Conservation (phyloP, 208 protist species). For the Crithidia thermophila region DNA sequence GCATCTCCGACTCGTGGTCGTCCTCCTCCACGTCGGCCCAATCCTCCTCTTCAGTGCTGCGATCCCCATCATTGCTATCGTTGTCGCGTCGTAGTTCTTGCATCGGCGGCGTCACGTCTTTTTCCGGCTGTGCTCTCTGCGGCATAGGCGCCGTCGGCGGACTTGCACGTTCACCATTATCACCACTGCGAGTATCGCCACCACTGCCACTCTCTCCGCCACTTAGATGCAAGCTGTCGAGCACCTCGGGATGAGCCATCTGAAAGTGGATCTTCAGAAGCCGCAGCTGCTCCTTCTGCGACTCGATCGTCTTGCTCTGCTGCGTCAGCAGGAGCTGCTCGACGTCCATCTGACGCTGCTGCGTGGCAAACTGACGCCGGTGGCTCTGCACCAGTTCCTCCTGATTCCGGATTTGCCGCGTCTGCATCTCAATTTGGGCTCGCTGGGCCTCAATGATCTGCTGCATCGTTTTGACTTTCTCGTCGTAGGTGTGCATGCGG, state of each 20-base stretch:
- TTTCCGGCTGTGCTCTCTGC: neutral
- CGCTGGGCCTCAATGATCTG: constrained; percentile 85
- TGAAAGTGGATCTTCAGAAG: constrained; percentile 34
- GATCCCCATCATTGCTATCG: neutral
- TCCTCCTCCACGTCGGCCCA: constrained; percentile 18
- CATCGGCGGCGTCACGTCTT: too few species aligned
- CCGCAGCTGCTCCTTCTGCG: constrained; percentile 33
- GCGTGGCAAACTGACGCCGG: constrained; percentile 62
- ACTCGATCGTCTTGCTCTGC: constrained; percentile 39
- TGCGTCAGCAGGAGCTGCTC: constrained; percentile 28
- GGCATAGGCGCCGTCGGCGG: too few species aligned
- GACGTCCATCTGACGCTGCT: constrained; percentile 54
- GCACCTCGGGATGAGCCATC: constrained; percentile 15
- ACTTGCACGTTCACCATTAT: too few species aligned
- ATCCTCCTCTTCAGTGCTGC: constrained; percentile 14
- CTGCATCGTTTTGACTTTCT: constrained; percentile 82
- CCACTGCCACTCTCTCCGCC: too few species aligned
- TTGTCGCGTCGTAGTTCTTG: too few species aligned
- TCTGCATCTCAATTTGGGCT: constrained; percentile 76
- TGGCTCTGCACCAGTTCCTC: constrained; percentile 73
- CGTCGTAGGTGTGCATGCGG: constrained; percentile 80
- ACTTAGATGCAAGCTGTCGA: constrained; percentile 12
- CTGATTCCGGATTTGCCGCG: constrained; percentile 66
- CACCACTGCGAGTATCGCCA: too few species aligned
- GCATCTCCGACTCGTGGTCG: neutral